Evolutionary conservation across 2,329 filamentous ascomycete species (phyloP), one percentile per base, ranked within the genome.

Genomic region (Didymellaceae sp.): DNA sequence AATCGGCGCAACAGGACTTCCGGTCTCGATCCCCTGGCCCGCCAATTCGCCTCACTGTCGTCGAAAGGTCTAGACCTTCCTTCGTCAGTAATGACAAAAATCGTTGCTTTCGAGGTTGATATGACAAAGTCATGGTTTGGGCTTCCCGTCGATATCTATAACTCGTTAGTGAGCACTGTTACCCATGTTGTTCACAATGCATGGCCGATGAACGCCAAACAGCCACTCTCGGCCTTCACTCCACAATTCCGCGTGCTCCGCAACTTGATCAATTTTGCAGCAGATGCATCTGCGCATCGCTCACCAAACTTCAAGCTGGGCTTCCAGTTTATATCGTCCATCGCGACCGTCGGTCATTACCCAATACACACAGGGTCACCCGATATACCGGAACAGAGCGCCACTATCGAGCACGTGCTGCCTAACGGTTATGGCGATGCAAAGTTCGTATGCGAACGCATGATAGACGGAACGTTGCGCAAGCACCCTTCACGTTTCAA

Each of bases 181-280:
- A 83, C 81, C 0, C 77, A 82, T 50, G 75, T 84, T 31, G 48
- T 80, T 16, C 82, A 84, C 66, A 83, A 80, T 55, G 80, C 80
- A 0, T 83, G 79, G 78, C 76, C 75, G 0, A 82, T 84, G 66
- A 81, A 82, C 63, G 81, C 78, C 61, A 82, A 79, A 61, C 74
- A 82, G 14, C 66, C 75, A 0, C 52, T 82, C 6, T 68, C 74
- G 18, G 79, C 75, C 0, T 84, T 84, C 46, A 77, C 79, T 57
- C 72, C 77, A 0, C 77, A 82, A 54, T 75, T 84, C 31, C 71
- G 75, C 2, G 76, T 78, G 3, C 75, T 84, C 42, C 75, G 79
- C 5, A 77, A 79, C 53, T 65, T 86, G 5, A 72, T 81, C 6
- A 66, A 78, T 30, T 65, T 84, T 2, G 77, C 78, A 0, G 47